These are phyloP conservation scores for Trichoderma atroviride DNA, from an alignment of 2,329 filamentous ascomycete species.

Conservation along the genomic window DNA sequence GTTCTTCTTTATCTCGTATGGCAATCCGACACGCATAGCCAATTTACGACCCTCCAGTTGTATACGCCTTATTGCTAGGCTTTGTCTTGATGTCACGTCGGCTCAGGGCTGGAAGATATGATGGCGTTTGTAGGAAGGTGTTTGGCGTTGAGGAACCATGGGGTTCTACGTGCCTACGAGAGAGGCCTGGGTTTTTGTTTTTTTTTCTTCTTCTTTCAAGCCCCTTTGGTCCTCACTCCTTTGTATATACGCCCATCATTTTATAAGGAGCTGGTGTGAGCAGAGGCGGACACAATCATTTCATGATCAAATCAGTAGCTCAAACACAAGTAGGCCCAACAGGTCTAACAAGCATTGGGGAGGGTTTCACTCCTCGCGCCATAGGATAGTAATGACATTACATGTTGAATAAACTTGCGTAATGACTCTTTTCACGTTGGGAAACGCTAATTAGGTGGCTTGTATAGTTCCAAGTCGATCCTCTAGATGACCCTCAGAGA, in stretches of 20 bases:
- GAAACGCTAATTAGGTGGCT: not conserved
- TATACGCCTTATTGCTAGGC: not conserved
- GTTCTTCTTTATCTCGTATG: not conserved
- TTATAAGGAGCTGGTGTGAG: conserved; percentile 12
- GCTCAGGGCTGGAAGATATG: not conserved
- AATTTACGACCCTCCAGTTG: not conserved
- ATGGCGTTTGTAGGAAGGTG: conserved; percentile 17
- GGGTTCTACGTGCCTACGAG: not conserved
- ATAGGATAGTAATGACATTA: conserved; percentile 3
- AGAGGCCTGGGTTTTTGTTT: not conserved
- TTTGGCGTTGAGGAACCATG: conserved; percentile 20
- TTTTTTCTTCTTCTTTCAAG: not conserved
- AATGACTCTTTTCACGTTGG: not conserved
- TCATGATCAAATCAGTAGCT: not conserved
- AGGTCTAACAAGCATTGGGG: not conserved
- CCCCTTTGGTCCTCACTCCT: not conserved
- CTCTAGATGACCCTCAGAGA: not conserved
- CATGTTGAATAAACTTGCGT: not conserved
- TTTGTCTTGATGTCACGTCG: not conserved
- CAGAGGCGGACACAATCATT: not conserved
- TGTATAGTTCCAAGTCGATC: not conserved
- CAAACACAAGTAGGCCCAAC: not conserved
- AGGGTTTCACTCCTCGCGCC: not conserved
- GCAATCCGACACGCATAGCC: not conserved
- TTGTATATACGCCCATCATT: conserved; percentile 25